Conservation (phyloP, 352 stramenopile genomes). For the Thalassiosira livingstoniorum region DNA sequence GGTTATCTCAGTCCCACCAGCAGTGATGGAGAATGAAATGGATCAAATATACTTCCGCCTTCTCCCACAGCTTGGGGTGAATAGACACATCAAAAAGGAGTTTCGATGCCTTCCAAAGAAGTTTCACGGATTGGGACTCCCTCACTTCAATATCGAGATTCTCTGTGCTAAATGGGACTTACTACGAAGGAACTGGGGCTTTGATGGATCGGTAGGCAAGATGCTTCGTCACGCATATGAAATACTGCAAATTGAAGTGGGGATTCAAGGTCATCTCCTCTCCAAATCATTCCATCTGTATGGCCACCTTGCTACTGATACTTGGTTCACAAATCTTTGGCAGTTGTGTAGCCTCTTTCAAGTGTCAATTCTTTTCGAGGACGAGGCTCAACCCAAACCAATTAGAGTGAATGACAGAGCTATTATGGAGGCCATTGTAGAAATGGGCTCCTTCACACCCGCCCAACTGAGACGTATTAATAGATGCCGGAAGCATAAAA, state of each 20-base stretch:
- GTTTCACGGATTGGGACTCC: conserved; percentile 34
- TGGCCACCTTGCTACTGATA: not conserved
- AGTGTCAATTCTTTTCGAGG: too few species aligned
- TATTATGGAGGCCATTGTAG: too few species aligned
- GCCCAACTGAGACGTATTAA: too few species aligned
- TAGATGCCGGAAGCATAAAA: too few species aligned
- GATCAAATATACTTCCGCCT: conserved; percentile 11
- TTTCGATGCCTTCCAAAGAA: conserved; percentile 6
- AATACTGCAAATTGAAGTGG: conserved; percentile 17
- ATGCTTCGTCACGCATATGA: conserved; percentile 1
- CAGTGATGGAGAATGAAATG: not conserved
- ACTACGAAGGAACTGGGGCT: conserved; percentile 4
- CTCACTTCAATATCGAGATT: conserved; percentile 27
- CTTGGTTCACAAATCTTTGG: too few species aligned
- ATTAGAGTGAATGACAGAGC: too few species aligned
- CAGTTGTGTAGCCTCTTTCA: too few species aligned
- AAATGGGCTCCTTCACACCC: too few species aligned
- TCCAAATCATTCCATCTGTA: not conserved
- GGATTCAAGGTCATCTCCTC: not conserved
- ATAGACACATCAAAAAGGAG: conserved; percentile 29
- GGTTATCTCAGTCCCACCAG: not conserved
- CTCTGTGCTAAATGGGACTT: not conserved
- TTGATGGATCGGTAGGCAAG: not conserved
- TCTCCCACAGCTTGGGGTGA: conserved; percentile 9
- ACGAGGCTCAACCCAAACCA: too few species aligned